Conservation (phyloP, 129 eudicot species). For the Rutidosis leptorrhynchoides region DNA sequence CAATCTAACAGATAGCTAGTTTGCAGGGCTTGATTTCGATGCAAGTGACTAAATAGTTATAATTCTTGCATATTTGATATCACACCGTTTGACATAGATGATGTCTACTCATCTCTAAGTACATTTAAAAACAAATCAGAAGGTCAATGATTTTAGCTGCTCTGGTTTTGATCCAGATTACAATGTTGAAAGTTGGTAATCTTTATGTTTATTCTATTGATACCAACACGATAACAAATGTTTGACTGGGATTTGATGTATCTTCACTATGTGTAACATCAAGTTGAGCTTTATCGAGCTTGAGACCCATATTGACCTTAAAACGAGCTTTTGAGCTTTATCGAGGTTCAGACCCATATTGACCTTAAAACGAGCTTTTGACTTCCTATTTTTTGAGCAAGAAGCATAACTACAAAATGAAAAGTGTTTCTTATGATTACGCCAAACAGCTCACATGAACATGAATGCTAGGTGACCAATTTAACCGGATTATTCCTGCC, state of each 20-base stretch:
- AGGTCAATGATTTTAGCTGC: not conserved
- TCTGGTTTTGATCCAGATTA: not conserved
- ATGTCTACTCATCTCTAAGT: not conserved
- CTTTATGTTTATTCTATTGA: not conserved
- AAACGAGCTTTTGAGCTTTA: not conserved
- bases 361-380: no score
- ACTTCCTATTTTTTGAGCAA: no score
- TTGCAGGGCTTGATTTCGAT: not conserved
- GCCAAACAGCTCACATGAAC: no score
- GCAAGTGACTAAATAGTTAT: not conserved
- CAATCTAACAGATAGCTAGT: not conserved
- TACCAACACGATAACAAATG: not conserved
- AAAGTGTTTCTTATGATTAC: no score
- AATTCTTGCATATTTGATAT: constrained; percentile 1
- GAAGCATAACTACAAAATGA: no score
- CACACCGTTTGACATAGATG: not conserved
- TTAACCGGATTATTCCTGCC: no score
- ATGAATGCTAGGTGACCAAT: no score
- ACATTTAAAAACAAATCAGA: not conserved
- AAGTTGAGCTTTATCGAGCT: not conserved
- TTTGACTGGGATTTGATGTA: not conserved
- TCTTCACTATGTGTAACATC: not conserved
- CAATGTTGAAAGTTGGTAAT: not conserved
- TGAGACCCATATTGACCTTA: no score
- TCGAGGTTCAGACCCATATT: no score